Evolutionary conservation across 306 rosid genomes (phyloP), one percentile per base, ranked within the genome.

Genomic region (Begonia peltatifolia): DNA sequence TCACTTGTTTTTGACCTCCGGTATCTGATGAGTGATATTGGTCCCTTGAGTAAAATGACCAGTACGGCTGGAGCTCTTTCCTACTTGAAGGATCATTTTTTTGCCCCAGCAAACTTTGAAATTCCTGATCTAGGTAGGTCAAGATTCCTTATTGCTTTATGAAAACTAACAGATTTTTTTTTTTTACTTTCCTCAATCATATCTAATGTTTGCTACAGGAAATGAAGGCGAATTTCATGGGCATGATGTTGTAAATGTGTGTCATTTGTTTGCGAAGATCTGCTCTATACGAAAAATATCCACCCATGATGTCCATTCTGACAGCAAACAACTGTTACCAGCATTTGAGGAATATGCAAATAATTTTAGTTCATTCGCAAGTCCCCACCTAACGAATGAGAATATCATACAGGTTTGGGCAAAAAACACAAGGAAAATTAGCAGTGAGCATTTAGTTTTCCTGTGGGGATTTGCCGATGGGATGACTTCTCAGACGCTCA

Each of bases 391-490:
- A 36, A 56, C 35, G 17, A 56, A 70, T 9, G 76, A 23, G 14
- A 68, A 70, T 47, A 17, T 89, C 38, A 54, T 30, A 30, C 38
- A 65, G 18, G 59, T 84, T 20, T 85, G 94, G 94, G 58, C 67
- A 43, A 72, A 68, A 43, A 71, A 60, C 16, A 36, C 75, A 62
- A 76, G 66, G 71, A 80, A 66, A 62, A 74, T 82, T 53, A 74
- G 62, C 55, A 65, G 74, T 50, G 70, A 68, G 52, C 67, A 85
- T 46, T 59, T 78, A 72, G 79, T 80, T 46, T 82, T 84, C 80
- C 43, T 85, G 61, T 85, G 97, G 97, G 95, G 94, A 66, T 85
- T 82, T 53, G 66, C 72, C 47, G 46, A 25, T 41, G 79, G 83
- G 12, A 58, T 62, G 62, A 89, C 87, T 9, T 84, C 95, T 2